phyloP scores from a whole-genome alignment of 768 basidiomycete species.

The Tricholoma bakamatsutake region DNA sequence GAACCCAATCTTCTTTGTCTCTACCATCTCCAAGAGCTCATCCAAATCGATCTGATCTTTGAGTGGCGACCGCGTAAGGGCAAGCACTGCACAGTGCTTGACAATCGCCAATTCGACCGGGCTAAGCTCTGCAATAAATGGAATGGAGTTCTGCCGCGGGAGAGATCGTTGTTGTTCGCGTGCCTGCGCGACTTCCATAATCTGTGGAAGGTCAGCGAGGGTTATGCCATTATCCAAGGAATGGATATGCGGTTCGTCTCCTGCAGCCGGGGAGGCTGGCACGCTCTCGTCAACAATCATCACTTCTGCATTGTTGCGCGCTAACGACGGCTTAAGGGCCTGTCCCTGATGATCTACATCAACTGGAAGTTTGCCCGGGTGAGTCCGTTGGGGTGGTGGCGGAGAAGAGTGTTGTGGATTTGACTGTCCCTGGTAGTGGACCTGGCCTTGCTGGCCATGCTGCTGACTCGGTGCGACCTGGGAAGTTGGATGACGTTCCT shows the following conservation, averaged over 20 bases:
- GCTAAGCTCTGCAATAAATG: constrained; percentile 79
- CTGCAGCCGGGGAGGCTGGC: constrained; percentile 63
- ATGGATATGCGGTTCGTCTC: constrained; percentile 25
- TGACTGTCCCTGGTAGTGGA: constrained; percentile 28
- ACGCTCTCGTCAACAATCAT: constrained; percentile 83
- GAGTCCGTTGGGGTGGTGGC: constrained; percentile 24
- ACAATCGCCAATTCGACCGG: constrained; percentile 85
- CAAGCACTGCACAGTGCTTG: constrained; percentile 85
- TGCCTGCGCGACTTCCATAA: constrained; percentile 89
- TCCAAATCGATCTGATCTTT: constrained; percentile 85
- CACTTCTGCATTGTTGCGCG: constrained; percentile 79
- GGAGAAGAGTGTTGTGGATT: constrained; percentile 24
- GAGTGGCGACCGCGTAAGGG: constrained; percentile 71
- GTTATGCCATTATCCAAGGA: constrained; percentile 77
- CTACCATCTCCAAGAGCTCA: constrained; percentile 89
- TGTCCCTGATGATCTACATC: constrained; percentile 35
- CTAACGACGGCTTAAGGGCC: constrained; percentile 60
- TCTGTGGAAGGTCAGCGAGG: constrained; percentile 88
- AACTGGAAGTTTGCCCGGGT: constrained; percentile 35
- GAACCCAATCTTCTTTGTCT: constrained; percentile 88
- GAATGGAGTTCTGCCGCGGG: constrained; percentile 70
- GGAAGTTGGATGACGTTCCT: constrained; percentile 31
- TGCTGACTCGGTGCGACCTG: constrained; percentile 26
- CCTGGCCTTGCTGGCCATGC: constrained; percentile 28
- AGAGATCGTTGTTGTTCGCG: constrained; percentile 82